These are phyloP conservation scores for Fusarium sp. DNA, from an alignment of 2,329 filamentous ascomycete genomes.

Conservation along the genomic window DNA sequence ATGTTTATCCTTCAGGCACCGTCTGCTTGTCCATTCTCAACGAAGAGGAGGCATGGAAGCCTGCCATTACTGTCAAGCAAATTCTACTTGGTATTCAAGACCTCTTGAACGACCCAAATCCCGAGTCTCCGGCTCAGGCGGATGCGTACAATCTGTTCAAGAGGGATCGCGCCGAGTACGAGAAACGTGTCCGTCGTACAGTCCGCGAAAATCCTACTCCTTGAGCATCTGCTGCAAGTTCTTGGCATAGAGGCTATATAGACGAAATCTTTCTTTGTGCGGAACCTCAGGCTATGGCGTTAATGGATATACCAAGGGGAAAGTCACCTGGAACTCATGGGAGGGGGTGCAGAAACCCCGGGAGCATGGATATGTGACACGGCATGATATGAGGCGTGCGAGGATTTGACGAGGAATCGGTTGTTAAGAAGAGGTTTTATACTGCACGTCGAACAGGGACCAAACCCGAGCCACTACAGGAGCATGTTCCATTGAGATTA, in stretches of 20 bases:
- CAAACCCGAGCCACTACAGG: conserved; percentile 3
- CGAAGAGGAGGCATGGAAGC: conserved; percentile 98
- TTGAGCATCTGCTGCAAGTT: conserved; percentile 50
- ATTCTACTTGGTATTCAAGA: conserved; percentile 97
- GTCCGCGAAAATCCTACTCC: conserved; percentile 90
- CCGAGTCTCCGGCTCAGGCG: conserved; percentile 94
- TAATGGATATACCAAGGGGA: conserved; percentile 50
- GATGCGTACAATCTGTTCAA: conserved; percentile 98
- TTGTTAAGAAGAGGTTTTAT: conserved; percentile 4
- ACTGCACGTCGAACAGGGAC: conserved; percentile 5
- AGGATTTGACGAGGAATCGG: conserved; percentile 8
- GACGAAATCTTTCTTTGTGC: conserved; percentile 32
- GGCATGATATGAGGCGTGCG: conserved; percentile 34
- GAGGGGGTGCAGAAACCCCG: conserved; percentile 9
- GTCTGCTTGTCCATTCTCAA: conserved; percentile 98
- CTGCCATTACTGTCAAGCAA: conserved; percentile 97
- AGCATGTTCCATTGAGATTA: conserved; percentile 15
- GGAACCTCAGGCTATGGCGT: conserved; percentile 48
- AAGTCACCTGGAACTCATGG: conserved; percentile 36
- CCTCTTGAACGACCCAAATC: conserved; percentile 94
- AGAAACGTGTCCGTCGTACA: conserved; percentile 85
- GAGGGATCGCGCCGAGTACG: conserved; percentile 87
- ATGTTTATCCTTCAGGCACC: conserved; percentile 97
- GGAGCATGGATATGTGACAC: conserved; percentile 12
- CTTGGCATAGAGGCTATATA: conserved; percentile 25